These are phyloP conservation scores for Lepiota venenata DNA, from an alignment of 768 basidiomycete species.

Conservation along the genomic window DNA sequence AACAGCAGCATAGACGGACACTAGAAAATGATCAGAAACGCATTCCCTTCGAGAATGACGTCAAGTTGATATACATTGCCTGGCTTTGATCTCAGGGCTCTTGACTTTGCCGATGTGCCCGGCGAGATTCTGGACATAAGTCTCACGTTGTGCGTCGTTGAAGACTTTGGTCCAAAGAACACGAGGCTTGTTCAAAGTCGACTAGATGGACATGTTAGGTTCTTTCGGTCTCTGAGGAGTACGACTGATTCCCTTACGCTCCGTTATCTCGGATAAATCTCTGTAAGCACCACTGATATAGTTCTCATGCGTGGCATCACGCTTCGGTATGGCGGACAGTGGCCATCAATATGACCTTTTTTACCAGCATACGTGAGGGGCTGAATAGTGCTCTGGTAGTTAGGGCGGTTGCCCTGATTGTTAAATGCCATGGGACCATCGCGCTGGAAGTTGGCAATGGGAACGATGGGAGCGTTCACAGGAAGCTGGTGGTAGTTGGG, in stretches of 20 bases:
- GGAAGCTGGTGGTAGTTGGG: constrained; percentile 83
- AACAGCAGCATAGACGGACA: constrained; percentile 78
- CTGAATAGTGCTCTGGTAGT: constrained; percentile 78
- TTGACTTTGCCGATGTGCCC: constrained; percentile 62
- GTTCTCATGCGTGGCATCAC: constrained; percentile 58
- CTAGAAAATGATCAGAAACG: constrained; percentile 29
- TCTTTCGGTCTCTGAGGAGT: neutral
- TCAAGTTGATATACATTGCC: constrained; percentile 53
- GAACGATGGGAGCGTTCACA: constrained; percentile 74
- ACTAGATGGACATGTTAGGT: constrained; percentile 34
- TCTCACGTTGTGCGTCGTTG: constrained; percentile 53
- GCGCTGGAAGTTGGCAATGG: constrained; percentile 89
- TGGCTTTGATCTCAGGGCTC: constrained; percentile 53
- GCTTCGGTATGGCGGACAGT: constrained; percentile 36
- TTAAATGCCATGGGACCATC: constrained; percentile 68
- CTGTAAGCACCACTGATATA: constrained; percentile 70
- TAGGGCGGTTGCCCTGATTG: constrained; percentile 83
- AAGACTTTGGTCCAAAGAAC: constrained; percentile 67
- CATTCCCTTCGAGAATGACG: neutral
- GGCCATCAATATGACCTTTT: constrained; percentile 41
- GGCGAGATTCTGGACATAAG: constrained; percentile 65
- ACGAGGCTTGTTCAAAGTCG: constrained; percentile 84
- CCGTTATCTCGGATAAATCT: constrained; percentile 72
- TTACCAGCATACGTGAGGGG: constrained; percentile 62
- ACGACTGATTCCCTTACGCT: constrained; percentile 52